Conservation (phyloP, 257 asterid species). For the Capsicum chinense region DNA sequence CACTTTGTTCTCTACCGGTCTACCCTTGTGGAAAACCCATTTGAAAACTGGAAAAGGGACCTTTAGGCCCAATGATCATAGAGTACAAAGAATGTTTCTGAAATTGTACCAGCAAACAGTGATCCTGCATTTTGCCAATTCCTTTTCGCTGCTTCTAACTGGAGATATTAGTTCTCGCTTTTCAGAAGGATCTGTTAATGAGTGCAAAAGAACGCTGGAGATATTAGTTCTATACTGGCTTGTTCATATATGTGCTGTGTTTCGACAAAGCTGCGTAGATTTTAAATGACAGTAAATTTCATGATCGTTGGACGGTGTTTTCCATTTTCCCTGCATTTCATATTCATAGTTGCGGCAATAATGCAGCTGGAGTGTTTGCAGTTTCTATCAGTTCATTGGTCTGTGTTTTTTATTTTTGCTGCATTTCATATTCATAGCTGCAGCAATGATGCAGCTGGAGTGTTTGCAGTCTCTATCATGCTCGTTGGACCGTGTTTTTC, state of each 20-base stretch:
- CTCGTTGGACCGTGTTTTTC: too few species aligned
- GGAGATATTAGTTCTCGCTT: background rate
- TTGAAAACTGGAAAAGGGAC: background rate
- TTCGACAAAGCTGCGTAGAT: background rate
- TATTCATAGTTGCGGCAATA: background rate
- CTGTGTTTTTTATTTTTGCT: too few species aligned
- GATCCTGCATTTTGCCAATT: background rate
- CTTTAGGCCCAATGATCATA: background rate
- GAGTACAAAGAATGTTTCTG: conserved; percentile 6
- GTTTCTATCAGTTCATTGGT: background rate
- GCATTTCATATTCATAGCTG: too few species aligned
- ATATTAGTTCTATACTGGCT: background rate
- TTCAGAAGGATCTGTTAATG: background rate
- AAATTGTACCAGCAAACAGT: background rate
- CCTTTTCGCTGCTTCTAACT: background rate
- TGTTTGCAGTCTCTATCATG: background rate
- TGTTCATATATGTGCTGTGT: conserved; percentile 1
- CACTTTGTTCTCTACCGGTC: background rate
- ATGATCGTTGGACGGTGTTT: background rate
- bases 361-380: background rate
- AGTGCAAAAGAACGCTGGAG: background rate
- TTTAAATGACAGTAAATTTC: background rate
- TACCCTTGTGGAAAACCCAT: background rate
- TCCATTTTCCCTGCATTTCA: background rate
- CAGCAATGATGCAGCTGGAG: conserved; percentile 9